Evolutionary conservation across 441 rosid species (phyloP), one percentile per base, ranked within the genome.

Genomic region (Capsella rubella): DNA sequence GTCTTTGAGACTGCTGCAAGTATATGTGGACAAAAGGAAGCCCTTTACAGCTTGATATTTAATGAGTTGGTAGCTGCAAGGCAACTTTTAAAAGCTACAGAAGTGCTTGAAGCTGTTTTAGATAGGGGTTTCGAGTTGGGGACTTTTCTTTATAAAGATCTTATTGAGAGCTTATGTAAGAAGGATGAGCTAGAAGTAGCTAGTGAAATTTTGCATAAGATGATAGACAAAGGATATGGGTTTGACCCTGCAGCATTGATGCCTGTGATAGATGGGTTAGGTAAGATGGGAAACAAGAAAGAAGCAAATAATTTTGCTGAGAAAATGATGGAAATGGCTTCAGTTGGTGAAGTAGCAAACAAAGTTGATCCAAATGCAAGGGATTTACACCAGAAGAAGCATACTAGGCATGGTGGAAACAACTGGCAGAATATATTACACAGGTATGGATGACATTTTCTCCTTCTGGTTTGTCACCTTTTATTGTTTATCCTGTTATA

Each of bases 241-340:
- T 81, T 91, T 82, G 97, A 92, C 83, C 91, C 93, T 79, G 94
- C 97, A 55, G 79, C 90, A 73, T 88, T 92, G 76, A 89, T 94
- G 92, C 89, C 97, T 43, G 93, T 94, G 76, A 87, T 94, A 72
- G 97, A 94, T 81, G 92, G 87, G 76, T 82, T 90, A 69, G 84
- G 84, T 67, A 82, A 84, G 69, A 78, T 56, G 58, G 97, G 99
- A 77, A 85, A 84, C 56, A 90, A 89, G 82, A 83, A 76, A 21
- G 87, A 90, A 66, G 94, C 90, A 63, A 86, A 92, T 77, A 83
- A 74, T 70, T 92, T 90, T 74, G 89, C 93, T 7, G 90, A 91
- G 80, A 89, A 76, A 80, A 90, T 94, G 95, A 84, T 88, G 95
- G 94, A 87, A 73, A 85, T 88, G 93, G 89, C 89, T 84, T 86